A percentile compares a stretch with the other conserved stretches of the same genome.
phyloP scores from a whole-genome alignment of 129 eudicot species.

The Mikania micrantha region DNA sequence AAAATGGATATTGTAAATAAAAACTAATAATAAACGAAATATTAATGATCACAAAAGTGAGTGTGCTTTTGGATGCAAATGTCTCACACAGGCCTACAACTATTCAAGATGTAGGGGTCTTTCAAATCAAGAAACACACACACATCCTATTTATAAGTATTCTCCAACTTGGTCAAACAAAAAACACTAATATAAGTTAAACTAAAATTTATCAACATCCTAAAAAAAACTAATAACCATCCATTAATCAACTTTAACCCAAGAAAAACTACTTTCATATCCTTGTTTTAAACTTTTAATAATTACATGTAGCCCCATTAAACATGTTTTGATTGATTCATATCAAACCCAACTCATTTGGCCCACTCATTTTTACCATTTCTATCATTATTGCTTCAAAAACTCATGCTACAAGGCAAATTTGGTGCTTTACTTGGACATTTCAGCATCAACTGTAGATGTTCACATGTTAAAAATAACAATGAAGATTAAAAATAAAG shows the following conservation, averaged over 20 bases:
- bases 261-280: too few relatives aligned
- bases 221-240: too few relatives aligned
- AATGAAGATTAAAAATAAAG: background rate
- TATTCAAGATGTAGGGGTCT: background rate
- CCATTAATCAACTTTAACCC: too few relatives aligned
- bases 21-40: too few relatives aligned
- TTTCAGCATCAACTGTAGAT: background rate
- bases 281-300: too few relatives aligned
- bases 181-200: background rate
- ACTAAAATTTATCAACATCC: too few relatives aligned
- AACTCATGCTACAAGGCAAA: background rate
- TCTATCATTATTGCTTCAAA: background rate
- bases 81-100: background rate
- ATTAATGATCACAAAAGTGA: background rate
- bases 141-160: too few relatives aligned
- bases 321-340: too few relatives aligned
- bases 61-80: background rate
- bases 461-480: background rate
- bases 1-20: background rate
- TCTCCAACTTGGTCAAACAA: background rate
- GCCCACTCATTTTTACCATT: too few relatives aligned
- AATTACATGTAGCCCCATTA: too few relatives aligned
- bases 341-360: too few relatives aligned
- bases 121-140: background rate
- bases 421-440: background rate